Base-by-base conservation (phyloP, 2,329 filamentous ascomycete genomes). In the Eutypella sp. region DNA sequence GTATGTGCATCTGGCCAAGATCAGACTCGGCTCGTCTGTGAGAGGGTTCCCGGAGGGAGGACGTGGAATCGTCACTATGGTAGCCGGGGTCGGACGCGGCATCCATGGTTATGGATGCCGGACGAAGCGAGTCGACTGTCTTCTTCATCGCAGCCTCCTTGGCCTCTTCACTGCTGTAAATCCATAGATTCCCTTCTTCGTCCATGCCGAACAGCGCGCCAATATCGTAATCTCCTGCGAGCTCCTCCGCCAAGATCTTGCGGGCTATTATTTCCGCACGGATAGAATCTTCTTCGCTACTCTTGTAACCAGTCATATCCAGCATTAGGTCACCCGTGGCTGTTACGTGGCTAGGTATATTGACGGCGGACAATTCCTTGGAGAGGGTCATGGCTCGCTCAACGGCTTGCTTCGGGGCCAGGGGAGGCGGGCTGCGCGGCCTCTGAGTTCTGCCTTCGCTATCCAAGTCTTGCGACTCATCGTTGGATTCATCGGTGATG, bases 141-240 rank as follows among this genome's bases (percentile, higher is more conserved):
- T 71, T 78, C 63, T 85, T 84, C 71, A 85, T 85, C 25, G 92
- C 92, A 6, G 87, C 86, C 58, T 93, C 86, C 62, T 96, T 97
- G 20, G 93, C 90, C 61, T 96, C 91, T 65, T 97, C 91, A 58
- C 91, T 97, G 68, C 90, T 93, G 70, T 99, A 99, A 55, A 99
- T 97, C 92, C 93, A 97, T n/a, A 99, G 75, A 59, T 99, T 99
- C 6, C 93, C 93, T 48, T 93, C 83, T 60, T 95, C 90, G 61
- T 99, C 93, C 38, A 93, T 92, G 11, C 91, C 93, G 57, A 99
- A 96, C 24, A 99, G 75, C 2, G 92, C 86, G 5, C 93, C 93
- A 57, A 99, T 95, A 62, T 99, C 93, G 65, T 96, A 96, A 61
- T 92, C 90, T 19, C 91, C 93, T 58, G 96, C 88, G 13, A 97